phyloP scores from a whole-genome alignment of 148 eudicot genomes.

The Tetragonia tetragonoides region DNA sequence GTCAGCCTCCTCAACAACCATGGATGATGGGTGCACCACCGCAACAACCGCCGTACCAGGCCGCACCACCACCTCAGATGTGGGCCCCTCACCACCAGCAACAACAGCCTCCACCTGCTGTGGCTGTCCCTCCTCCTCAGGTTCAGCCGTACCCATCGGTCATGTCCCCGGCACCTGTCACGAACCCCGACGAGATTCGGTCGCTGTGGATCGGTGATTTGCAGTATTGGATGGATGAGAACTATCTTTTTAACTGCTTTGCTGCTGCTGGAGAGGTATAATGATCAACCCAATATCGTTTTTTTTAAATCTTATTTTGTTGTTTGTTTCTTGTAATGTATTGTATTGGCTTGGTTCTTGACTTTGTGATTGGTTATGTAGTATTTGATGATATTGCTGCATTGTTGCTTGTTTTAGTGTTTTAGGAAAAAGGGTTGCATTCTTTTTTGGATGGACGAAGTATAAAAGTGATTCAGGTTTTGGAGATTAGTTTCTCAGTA shows the following conservation, averaged over 20 bases:
- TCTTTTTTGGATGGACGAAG: neutral
- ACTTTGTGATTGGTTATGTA: neutral
- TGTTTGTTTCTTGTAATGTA: neutral
- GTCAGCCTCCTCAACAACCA: slow-evolving; percentile 55
- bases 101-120: slow-evolving; percentile 15
- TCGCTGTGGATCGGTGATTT: slow-evolving; percentile 96
- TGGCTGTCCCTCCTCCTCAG: slow-evolving; percentile 19
- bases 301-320: neutral
- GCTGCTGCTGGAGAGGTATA: slow-evolving; percentile 72
- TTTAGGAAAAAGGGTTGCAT: neutral
- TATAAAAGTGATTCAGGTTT: neutral
- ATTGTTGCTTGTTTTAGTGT: no score
- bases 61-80: slow-evolving; percentile 29
- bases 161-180: slow-evolving; percentile 18
- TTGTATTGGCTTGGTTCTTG: neutral
- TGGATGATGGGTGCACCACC: slow-evolving; percentile 53
- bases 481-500: neutral
- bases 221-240: slow-evolving; percentile 97
- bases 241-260: slow-evolving; percentile 54
- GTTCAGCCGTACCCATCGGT: slow-evolving; percentile 33
- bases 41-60: slow-evolving; percentile 33
- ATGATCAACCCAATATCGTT: neutral
- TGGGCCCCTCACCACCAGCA: slow-evolving; percentile 31
- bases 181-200: slow-evolving; percentile 57
- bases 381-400: no score